Evolutionary conservation across 1,139 yeast genomes (phyloP).

Genomic region (Meyerozyma athensensis): DNA sequence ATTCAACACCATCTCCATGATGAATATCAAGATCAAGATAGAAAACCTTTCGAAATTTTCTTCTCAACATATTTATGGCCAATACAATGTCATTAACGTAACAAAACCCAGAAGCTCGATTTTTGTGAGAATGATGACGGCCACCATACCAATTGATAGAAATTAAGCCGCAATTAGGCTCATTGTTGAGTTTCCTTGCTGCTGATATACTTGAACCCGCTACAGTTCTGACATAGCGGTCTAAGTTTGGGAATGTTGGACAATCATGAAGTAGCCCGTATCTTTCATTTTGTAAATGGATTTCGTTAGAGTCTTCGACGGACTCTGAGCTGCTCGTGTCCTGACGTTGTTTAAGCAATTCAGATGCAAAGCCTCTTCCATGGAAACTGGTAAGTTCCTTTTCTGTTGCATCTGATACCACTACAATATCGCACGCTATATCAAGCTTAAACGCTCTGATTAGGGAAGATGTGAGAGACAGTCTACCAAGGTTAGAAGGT

Average conservation of each 20-base stretch:
- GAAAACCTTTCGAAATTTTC: slow-evolving; percentile 42
- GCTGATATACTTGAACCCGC: slow-evolving; percentile 60
- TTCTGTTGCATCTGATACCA: slow-evolving; percentile 18
- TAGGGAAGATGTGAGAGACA: slow-evolving; percentile 40
- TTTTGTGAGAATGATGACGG: slow-evolving; percentile 60
- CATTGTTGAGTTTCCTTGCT: slow-evolving; percentile 29
- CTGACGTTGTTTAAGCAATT: slow-evolving; percentile 23
- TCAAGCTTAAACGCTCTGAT: slow-evolving; percentile 39
- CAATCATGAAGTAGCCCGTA: slow-evolving; percentile 59
- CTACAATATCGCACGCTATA: slow-evolving; percentile 18
- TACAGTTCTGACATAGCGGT: slow-evolving; percentile 43
- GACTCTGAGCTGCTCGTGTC: slow-evolving; percentile 5
- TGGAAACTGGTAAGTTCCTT: slow-evolving; percentile 36
- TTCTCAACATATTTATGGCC: slow-evolving; percentile 45
- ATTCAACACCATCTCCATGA: slow-evolving; percentile 78
- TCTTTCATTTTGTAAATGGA: slow-evolving; percentile 6
- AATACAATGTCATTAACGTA: slow-evolving; percentile 66
- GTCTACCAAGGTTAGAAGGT: slow-evolving; percentile 51
- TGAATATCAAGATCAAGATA: slow-evolving; percentile 73
- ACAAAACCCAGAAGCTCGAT: slow-evolving; percentile 67
- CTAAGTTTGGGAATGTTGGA: slow-evolving; percentile 52
- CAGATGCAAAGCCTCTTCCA: slow-evolving; percentile 30
- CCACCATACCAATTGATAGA: slow-evolving; percentile 80
- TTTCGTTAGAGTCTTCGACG: slow-evolving; percentile 6
- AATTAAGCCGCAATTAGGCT: slow-evolving; percentile 14